phyloP scores from a whole-genome alignment of 2,329 filamentous ascomycete species.

The Cordyceps fumosorosea region DNA sequence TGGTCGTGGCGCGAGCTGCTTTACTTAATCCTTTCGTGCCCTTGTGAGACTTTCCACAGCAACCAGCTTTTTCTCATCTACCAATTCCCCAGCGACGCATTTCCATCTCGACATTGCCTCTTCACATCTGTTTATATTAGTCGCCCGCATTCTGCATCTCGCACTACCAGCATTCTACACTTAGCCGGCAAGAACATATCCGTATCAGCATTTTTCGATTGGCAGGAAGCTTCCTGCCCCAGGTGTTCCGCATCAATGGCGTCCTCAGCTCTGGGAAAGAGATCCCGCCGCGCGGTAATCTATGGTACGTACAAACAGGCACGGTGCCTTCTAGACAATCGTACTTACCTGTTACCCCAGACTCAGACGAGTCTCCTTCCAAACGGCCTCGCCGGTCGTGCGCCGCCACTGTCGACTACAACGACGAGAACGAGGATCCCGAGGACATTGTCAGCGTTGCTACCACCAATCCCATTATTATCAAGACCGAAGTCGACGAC shows the following conservation, averaged over 20 bases:
- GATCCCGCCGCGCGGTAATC: constrained; percentile 17
- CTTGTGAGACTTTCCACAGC: neutral
- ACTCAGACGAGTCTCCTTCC: constrained; percentile 27
- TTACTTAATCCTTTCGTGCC: neutral
- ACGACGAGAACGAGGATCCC: constrained; percentile 61
- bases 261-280: constrained; percentile 20
- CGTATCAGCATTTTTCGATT: neutral
- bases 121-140: neutral
- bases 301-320: constrained; percentile 16
- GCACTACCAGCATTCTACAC: neutral
- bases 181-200: neutral
- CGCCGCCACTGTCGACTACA: constrained; percentile 38
- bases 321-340: neutral
- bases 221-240: constrained; percentile 9
- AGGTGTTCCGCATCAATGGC: constrained; percentile 16
- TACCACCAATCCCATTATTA: constrained; percentile 24
- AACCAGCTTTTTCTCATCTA: neutral
- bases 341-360: constrained; percentile 6
- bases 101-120: neutral
- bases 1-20: constrained; percentile 20
- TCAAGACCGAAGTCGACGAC: constrained; percentile 37
- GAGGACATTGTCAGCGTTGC: constrained; percentile 27
- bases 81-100: neutral
- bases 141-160: neutral
- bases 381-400: constrained; percentile 41